These are phyloP conservation scores for Trichosanthes cucumerina DNA, from an alignment of 306 rosid genomes.

Conservation along the genomic window DNA sequence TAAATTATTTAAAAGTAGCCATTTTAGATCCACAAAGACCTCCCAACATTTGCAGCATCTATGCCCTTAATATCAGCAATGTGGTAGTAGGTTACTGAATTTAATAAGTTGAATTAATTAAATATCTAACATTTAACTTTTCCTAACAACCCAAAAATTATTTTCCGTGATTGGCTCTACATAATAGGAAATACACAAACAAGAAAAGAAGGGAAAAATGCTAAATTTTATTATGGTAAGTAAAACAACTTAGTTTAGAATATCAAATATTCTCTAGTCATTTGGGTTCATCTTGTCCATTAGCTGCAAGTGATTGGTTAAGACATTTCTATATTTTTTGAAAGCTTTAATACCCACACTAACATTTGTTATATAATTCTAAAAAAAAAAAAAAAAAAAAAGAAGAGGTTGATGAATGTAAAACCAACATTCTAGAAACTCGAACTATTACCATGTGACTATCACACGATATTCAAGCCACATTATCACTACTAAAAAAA, in stretches of 20 bases:
- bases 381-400: too few relatives aligned
- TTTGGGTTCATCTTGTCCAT: not conserved
- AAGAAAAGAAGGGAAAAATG: not conserved
- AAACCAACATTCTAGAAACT: too few relatives aligned
- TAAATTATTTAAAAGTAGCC: constrained; percentile 2
- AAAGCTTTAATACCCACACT: too few relatives aligned
- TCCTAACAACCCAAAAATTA: not conserved
- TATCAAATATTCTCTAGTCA: not conserved
- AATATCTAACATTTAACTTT: constrained; percentile 3
- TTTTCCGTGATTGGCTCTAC: constrained; percentile 7
- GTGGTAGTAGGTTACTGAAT: constrained; percentile 5
- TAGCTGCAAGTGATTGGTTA: not conserved
- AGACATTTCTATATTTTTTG: too few relatives aligned
- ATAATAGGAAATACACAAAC: not conserved
- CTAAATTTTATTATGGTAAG: not conserved
- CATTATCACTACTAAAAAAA: too few relatives aligned
- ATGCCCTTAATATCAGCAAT: not conserved
- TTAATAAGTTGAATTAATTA: not conserved
- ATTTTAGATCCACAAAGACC: not conserved
- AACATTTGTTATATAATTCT: too few relatives aligned
- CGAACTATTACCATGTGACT: too few relatives aligned
- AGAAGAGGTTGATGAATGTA: too few relatives aligned
- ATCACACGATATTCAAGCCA: too few relatives aligned
- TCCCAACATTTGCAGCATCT: not conserved
- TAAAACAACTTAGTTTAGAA: not conserved